Conservation (phyloP, 768 basidiomycete species). For the Antrodiella citrinella region DNA sequence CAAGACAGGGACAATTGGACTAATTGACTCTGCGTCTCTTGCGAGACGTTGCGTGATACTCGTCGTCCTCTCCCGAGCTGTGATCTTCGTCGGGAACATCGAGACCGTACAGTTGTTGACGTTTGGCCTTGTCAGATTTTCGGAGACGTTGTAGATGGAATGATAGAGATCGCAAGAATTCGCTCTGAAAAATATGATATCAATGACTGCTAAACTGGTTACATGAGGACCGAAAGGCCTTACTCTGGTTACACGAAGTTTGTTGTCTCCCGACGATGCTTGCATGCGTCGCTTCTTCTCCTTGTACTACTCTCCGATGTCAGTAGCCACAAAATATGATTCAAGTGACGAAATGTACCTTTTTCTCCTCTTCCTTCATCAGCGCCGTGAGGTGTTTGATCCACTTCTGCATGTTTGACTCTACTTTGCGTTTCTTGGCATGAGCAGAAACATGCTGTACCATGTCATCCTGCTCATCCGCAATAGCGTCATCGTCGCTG, state of each 20-base stretch:
- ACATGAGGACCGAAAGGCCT: slow-evolving; percentile 11
- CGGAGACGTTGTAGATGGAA: slow-evolving; percentile 53
- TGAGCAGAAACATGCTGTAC: slow-evolving; percentile 20
- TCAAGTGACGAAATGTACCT: slow-evolving; percentile 34
- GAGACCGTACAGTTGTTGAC: slow-evolving; percentile 33
- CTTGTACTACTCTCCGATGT: slow-evolving; percentile 38
- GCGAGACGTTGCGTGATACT: slow-evolving; percentile 32
- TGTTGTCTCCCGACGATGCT: slow-evolving; percentile 34
- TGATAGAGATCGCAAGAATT: slow-evolving; percentile 59
- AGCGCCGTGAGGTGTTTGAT: slow-evolving; percentile 55
- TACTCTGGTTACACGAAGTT: slow-evolving; percentile 54
- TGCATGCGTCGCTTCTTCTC: slow-evolving; percentile 53
- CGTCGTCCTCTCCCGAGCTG: slow-evolving; percentile 47
- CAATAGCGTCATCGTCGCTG: slow-evolving; percentile 61
- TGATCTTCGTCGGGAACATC: slow-evolving; percentile 32
- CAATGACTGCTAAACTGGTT: neutral
- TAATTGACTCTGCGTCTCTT: slow-evolving; percentile 16
- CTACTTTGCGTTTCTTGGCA: slow-evolving; percentile 28
- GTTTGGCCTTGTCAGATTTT: slow-evolving; percentile 47
- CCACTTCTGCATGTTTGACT: slow-evolving; percentile 54
- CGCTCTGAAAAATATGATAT: slow-evolving; percentile 35
- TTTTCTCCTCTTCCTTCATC: slow-evolving; percentile 59
- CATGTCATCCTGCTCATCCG: slow-evolving; percentile 28
- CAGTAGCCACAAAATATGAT: slow-evolving; percentile 1
- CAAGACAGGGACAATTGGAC: neutral